Conservation (phyloP, 192 early-diverging fungal species). For the Umbelopsis ramanniana region DNA sequence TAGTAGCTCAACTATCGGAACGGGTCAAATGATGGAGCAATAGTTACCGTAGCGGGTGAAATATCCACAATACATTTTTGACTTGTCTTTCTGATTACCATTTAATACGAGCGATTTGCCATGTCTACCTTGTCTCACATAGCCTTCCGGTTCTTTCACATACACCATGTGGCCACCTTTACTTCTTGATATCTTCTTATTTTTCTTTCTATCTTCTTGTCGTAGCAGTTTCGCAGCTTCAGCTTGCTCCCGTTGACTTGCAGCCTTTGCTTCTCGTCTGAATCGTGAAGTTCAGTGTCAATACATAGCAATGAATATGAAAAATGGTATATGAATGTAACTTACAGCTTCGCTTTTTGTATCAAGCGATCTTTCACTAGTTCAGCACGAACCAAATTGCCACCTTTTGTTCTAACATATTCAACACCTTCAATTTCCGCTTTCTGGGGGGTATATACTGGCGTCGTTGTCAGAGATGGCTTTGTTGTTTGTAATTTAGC, state of each 20-base stretch:
- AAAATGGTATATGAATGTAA: not conserved
- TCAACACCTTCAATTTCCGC: conserved; percentile 39
- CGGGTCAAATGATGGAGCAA: not conserved
- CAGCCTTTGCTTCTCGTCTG: not conserved
- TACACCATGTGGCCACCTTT: conserved; percentile 33
- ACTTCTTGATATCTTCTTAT: conserved; percentile 7
- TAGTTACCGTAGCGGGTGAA: conserved; percentile 37
- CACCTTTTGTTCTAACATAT: conserved; percentile 42
- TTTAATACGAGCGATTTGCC: conserved; percentile 33
- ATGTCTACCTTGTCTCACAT: conserved; percentile 31
- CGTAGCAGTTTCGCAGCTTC: not conserved
- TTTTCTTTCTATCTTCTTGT: not conserved
- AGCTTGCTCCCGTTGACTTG: not conserved
- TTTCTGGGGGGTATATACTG: conserved; percentile 31
- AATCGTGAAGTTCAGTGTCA: not conserved
- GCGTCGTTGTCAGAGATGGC: not conserved
- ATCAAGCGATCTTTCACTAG: conserved; percentile 35
- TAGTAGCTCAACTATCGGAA: not conserved
- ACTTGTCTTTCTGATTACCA: conserved; percentile 1
- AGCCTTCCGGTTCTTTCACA: conserved; percentile 31
- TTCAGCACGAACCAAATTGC: conserved; percentile 43
- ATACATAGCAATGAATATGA: not conserved
- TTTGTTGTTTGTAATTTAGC: conserved; percentile 10
- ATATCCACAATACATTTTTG: conserved; percentile 25
- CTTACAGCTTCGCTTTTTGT: conserved; percentile 32